Evolutionary conservation across 1,284 basidiomycete species (phyloP).

Genomic region (Ganoderma leucocontextum): DNA sequence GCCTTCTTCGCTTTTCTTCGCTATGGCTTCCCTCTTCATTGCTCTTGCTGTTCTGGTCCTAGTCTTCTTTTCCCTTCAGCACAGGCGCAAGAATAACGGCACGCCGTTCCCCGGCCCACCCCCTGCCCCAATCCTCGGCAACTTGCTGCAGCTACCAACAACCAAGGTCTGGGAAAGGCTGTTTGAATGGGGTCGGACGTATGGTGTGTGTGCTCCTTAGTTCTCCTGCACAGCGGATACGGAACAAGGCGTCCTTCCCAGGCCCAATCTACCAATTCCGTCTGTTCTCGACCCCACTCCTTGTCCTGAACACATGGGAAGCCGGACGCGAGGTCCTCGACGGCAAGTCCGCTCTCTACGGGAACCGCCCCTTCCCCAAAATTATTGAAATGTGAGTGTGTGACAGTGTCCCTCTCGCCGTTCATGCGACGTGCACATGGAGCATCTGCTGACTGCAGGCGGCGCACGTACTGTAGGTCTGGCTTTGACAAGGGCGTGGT

Average conservation of each 20-base stretch:
- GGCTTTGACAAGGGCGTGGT: slow-evolving; percentile 30
- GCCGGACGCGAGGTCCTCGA: slow-evolving; percentile 28
- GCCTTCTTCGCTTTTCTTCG: slow-evolving; percentile 20
- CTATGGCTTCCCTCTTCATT: background rate
- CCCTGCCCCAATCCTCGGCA: slow-evolving; percentile 12
- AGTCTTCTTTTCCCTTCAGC: background rate
- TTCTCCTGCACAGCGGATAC: background rate
- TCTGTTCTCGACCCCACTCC: slow-evolving; percentile 21
- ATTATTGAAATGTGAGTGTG: slow-evolving; percentile 27
- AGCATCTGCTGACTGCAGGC: background rate
- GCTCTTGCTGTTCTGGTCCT: background rate
- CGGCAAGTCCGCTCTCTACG: slow-evolving; percentile 22
- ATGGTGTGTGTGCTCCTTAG: slow-evolving; percentile 7
- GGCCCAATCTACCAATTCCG: slow-evolving; percentile 24
- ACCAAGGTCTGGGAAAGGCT: slow-evolving; percentile 15
- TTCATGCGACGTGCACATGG: background rate
- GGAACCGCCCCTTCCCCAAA: slow-evolving; percentile 26
- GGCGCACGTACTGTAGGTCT: slow-evolving; percentile 11
- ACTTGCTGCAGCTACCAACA: slow-evolving; percentile 8
- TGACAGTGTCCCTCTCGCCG: background rate
- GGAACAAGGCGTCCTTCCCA: background rate
- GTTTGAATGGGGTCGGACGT: slow-evolving; percentile 8
- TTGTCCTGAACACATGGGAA: slow-evolving; percentile 24
- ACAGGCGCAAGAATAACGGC: background rate
- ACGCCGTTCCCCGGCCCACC: slow-evolving; percentile 15